Base-by-base conservation (phyloP, 1,284 basidiomycete genomes). In the Heterobasidion occidentale region DNA sequence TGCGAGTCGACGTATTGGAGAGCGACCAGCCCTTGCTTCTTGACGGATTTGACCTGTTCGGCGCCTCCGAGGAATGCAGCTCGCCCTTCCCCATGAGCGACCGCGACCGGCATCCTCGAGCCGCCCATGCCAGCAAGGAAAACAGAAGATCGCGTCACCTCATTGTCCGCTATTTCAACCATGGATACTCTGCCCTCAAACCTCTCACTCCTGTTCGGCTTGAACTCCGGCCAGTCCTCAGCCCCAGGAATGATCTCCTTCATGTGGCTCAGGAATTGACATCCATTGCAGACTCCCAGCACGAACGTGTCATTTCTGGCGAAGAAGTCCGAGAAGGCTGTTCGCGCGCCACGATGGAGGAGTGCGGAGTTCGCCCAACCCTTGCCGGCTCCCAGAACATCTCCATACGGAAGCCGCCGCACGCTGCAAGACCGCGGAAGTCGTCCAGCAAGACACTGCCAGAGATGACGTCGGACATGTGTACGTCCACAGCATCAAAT, bases 351-450 rank as follows among this genome's bases (percentile, higher is more conserved):
- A 35, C 79, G 74, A 71, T 98, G 89, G 51, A 97, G 81, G 35
- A 97, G 79, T 34, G 94, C 88, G 15, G 94, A 94, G 68, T 95
- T 88, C 7, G 96, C 95, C 97, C 97, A 99, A 38, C 97, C 97
- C 67, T 90, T 94, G 14, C 96, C 97, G 6, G 97, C 96, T 42
- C 97, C 96, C 9, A 99, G 82, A 12, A 99, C 96, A 71, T 99
- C 96, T 54, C 96, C 97, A 67, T 98, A 99, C 11, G 95, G 79
- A 99, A 99, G 7, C 96, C 96, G 58, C 96, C 96, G 66, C 95
- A 98, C 0, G 96, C 96, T 2, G 92, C 96, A 55, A 99, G 70
- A 56, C 97, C 97, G 42, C 83, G 80, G 78, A 98, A 98, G 51
- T 73, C 71, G 7, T 70, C 60, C 19, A 99, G 79, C 46, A 77